Evolutionary conservation across 805 yeast species (phyloP).

Genomic region (Tetrapisispora iriomotensis): DNA sequence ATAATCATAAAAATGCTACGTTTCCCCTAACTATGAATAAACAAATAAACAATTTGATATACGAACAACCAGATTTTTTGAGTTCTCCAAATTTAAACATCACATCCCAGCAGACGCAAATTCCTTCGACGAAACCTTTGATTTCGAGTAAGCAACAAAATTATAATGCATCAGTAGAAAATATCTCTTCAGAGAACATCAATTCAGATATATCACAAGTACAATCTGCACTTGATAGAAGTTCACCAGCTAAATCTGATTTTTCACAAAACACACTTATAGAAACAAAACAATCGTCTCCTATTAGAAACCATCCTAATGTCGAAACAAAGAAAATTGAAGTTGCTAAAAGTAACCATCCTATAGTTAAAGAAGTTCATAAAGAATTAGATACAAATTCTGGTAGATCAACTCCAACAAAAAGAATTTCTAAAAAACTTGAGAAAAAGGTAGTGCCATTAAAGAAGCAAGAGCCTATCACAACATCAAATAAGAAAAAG

Average conservation of each 20-base stretch:
- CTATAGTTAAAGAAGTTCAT: background rate
- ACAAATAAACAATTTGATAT: background rate
- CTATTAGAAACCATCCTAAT: too few species aligned
- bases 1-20: conserved; percentile 9
- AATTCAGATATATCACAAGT: background rate
- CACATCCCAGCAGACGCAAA: too few species aligned
- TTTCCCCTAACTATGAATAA: conserved; percentile 4
- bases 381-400: background rate
- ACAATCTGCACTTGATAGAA: background rate
- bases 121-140: background rate
- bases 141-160: background rate
- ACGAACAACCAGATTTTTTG: conserved; percentile 25
- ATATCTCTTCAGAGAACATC: background rate
- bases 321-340: too few species aligned
- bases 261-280: background rate
- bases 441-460: background rate
- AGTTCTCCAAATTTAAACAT: conserved; percentile 18
- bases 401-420: background rate
- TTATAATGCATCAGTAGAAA: background rate
- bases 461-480: background rate
- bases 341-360: background rate
- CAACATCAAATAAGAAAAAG: conserved; percentile 12
- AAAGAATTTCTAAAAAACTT: too few species aligned
- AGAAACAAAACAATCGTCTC: background rate
- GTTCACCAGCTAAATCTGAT: background rate